Evolutionary conservation across 768 basidiomycete species (phyloP), one percentile per base, ranked within the genome.

Genomic region (Leccinum olivaceopallidum): DNA sequence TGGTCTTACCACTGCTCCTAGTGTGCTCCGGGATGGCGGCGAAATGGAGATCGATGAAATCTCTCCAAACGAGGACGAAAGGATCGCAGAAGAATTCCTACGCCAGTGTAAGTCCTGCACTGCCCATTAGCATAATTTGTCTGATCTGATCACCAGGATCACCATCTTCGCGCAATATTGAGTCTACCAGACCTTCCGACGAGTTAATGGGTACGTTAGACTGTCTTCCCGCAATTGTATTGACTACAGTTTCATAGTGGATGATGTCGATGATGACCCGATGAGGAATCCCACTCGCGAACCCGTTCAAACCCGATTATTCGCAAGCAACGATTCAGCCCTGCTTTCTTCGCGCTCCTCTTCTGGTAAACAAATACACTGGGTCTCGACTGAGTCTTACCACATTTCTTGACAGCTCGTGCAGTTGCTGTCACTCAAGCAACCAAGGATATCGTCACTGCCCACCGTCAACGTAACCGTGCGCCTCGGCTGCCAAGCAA

Each of bases 401-500:
- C 6, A 20, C 12, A 13, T 49, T 20, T 13, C 5, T 49, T 24
- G 24, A 20, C 8, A 49, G 48, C n/a, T 13, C 22, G 13, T 24
- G 13, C n/a, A 6, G 20, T 24, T 4, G 48, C 8, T 49, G 24
- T 6, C 36, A 36, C 24, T 22, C 48, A 49, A 49, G 48, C 12
- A 10, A 13, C 48, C 12, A 2, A 49, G 13, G 24, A 57, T 14
- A 13, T 60, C 4, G n/a, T 63, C 16, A 20, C 22, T 24, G 12
- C 12, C 16, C 58, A 63, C 30, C 32, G 7, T 10, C n/a, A 10
- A 44, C 6, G 24, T 24, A 49, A 49, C 48, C 12, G 4, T 49
- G 24, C 24, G 20, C 48, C 48, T 49, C 13, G 48, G 13, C n/a
- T 60, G 8, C 59, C 60, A 4, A 61, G 49, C 50, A 55, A 60